Evolutionary conservation across 768 basidiomycete species (phyloP).

Genomic region (Dioszegia crocea): DNA sequence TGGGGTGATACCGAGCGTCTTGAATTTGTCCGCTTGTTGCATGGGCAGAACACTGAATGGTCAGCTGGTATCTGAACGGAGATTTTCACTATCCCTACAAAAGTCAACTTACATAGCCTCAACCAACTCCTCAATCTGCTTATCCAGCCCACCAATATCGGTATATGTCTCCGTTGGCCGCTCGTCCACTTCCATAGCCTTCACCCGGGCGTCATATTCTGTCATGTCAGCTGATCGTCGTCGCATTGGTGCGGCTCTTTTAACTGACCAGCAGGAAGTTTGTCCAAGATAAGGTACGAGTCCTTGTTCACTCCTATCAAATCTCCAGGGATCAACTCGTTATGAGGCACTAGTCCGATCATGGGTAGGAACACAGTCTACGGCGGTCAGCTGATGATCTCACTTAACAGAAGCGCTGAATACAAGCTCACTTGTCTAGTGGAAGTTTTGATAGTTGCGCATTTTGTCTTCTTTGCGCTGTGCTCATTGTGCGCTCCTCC

Average conservation of each 20-base stretch:
- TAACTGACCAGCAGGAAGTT: slow-evolving; percentile 62
- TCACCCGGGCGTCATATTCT: slow-evolving; percentile 96
- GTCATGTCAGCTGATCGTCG: slow-evolving; percentile 35
- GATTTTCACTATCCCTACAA: not conserved
- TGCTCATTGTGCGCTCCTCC: slow-evolving; percentile 94
- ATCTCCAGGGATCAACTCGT: slow-evolving; percentile 68
- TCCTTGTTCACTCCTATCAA: slow-evolving; percentile 99
- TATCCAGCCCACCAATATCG: slow-evolving; percentile 90
- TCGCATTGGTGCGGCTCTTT: not conserved
- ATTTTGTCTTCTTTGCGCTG: slow-evolving; percentile 94
- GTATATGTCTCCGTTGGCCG: slow-evolving; percentile 95
- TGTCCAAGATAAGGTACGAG: slow-evolving; percentile 94
- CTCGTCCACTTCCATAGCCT: slow-evolving; percentile 99
- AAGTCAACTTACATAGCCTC: slow-evolving; percentile 67
- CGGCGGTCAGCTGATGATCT: slow-evolving; percentile 4
- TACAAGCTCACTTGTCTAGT: slow-evolving; percentile 71
- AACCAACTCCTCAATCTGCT: slow-evolving; percentile 97
- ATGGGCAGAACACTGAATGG: slow-evolving; percentile 71
- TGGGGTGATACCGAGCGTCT: slow-evolving; percentile 93
- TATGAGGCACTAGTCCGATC: slow-evolving; percentile 92
- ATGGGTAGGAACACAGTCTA: slow-evolving; percentile 93
- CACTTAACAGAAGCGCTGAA: not conserved
- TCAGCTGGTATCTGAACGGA: not conserved
- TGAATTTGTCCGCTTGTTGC: slow-evolving; percentile 98
- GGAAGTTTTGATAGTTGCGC: slow-evolving; percentile 97